These are phyloP conservation scores for Phytophthora syringae DNA, from an alignment of 352 stramenopile genomes.

Conservation along the genomic window DNA sequence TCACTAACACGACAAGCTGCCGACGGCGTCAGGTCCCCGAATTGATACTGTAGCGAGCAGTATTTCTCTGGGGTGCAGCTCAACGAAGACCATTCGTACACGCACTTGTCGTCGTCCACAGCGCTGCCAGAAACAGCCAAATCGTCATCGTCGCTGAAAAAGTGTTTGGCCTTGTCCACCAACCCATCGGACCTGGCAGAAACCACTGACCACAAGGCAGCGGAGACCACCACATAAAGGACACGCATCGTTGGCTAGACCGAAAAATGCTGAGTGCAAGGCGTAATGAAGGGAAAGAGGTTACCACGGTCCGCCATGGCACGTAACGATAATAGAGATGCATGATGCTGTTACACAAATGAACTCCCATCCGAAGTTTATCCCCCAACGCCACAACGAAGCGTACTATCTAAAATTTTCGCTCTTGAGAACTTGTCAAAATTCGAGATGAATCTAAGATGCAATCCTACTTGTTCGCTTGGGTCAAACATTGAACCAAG, in stretches of 20 bases:
- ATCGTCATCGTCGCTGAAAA: constrained; percentile 19
- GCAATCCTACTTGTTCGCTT: too few species aligned
- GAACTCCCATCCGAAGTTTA: constrained; percentile 7
- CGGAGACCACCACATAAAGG: neutral
- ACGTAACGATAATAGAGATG: constrained; percentile 6
- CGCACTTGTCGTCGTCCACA: constrained; percentile 22
- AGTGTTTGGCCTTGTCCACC: constrained; percentile 17
- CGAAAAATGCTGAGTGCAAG: too few species aligned
- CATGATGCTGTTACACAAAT: constrained; percentile 3
- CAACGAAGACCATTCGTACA: constrained; percentile 71
- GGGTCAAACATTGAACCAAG: too few species aligned
- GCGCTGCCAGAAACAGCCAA: constrained; percentile 34
- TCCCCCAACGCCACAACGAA: constrained; percentile 2
- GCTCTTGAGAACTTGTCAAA: too few species aligned
- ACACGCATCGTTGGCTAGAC: too few species aligned
- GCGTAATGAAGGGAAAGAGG: neutral
- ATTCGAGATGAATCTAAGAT: too few species aligned
- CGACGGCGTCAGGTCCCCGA: constrained; percentile 36
- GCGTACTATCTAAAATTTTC: neutral
- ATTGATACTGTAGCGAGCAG: constrained; percentile 36
- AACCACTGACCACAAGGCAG: constrained; percentile 5
- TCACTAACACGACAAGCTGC: constrained; percentile 44
- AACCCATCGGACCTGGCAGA: constrained; percentile 6
- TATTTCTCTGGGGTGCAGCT: constrained; percentile 21
- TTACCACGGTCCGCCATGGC: too few species aligned